These are phyloP conservation scores for Chaetoceros muelleri DNA, from an alignment of 108 stramenopile species.

Conservation along the genomic window DNA sequence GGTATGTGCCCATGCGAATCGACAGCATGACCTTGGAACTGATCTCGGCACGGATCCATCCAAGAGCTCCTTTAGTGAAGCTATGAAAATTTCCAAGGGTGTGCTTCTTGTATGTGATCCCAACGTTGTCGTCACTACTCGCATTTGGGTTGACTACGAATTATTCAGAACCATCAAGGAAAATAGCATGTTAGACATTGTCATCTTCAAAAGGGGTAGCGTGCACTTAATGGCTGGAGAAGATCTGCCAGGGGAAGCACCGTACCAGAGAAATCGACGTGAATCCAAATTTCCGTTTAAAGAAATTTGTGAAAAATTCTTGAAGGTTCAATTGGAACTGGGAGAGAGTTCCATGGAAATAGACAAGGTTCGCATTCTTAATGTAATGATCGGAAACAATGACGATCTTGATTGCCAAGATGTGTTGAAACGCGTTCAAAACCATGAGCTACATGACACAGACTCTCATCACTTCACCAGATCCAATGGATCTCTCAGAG, in stretches of 20 bases:
- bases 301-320: background rate
- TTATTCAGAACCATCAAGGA: background rate
- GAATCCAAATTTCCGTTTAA: background rate
- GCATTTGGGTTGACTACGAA: background rate
- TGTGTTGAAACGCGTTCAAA: background rate
- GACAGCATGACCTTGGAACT: background rate
- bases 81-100: background rate
- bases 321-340: background rate
- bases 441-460: background rate
- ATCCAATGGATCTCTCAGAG: background rate
- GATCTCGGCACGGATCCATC: background rate
- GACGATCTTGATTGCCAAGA: background rate
- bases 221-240: background rate
- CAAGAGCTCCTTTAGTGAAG: background rate
- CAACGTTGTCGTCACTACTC: background rate
- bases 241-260: background rate
- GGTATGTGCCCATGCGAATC: background rate
- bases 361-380: background rate
- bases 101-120: background rate
- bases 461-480: background rate
- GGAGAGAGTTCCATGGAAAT: background rate
- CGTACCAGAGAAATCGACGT: background rate
- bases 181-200: background rate
- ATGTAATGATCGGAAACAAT: background rate
- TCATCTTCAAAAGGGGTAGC: background rate